A percentile compares a stretch with the other conserved stretches of the same genome.
Conservation (phyloP, 345 rosid genomes). For the Theobroma cacao region DNA sequence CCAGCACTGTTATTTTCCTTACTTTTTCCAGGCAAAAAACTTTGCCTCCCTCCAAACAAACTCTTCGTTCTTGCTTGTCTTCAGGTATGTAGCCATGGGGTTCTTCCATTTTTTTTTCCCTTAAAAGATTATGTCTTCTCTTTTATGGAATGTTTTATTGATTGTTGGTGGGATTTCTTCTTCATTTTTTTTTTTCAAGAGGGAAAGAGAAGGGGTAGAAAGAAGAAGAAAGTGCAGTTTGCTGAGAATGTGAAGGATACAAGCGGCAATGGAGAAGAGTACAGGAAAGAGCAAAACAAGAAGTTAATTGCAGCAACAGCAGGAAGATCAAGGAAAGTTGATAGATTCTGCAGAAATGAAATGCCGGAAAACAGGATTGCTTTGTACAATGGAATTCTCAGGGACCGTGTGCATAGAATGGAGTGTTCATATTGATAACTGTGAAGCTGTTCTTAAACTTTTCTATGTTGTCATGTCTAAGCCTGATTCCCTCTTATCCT, state of each 20-base stretch:
- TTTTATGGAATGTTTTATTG: neutral
- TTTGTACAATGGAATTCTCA: conserved; percentile 63
- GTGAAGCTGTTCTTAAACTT: neutral
- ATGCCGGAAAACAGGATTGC: conserved; percentile 63
- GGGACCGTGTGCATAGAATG: conserved; percentile 48
- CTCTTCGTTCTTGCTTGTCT: conserved; percentile 52
- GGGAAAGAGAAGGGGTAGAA: conserved; percentile 37
- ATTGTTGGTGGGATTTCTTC: neutral
- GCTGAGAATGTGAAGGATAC: conserved; percentile 78
- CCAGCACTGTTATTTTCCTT: conserved; percentile 66
- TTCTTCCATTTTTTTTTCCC: neutral
- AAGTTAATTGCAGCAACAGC: neutral
- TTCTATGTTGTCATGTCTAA: neutral
- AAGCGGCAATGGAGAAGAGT: conserved; percentile 51
- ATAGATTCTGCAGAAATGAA: conserved; percentile 39
- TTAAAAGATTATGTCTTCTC: neutral
- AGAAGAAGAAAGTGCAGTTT: conserved; percentile 58
- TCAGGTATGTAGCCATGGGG: conserved; percentile 40
- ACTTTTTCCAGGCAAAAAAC: conserved; percentile 49
- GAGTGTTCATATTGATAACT: conserved; percentile 40
- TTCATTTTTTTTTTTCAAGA: conserved; percentile 25
- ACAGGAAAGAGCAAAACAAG: conserved; percentile 36
- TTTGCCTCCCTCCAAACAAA: conserved; percentile 8
- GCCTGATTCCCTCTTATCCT: neutral
- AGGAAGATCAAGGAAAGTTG: conserved; percentile 17